Conservation (phyloP, 2,329 filamentous ascomycete species). For the Diplodia corticola region DNA sequence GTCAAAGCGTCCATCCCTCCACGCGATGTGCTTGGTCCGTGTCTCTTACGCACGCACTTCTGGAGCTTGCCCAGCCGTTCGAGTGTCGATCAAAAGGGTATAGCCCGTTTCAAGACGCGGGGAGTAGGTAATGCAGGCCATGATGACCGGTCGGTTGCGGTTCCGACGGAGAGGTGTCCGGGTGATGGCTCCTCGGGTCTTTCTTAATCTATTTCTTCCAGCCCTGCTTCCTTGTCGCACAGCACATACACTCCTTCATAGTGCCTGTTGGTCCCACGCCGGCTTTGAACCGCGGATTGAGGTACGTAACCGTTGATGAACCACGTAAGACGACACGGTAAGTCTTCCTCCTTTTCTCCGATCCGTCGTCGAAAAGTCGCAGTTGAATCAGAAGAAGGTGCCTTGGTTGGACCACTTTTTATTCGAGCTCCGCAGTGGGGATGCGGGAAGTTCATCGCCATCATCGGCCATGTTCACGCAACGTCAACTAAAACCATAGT, state of each 20-base stretch:
- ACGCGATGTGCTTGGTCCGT: not conserved
- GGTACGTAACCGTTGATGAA: not conserved
- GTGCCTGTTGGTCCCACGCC: not conserved
- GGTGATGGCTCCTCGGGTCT: not conserved
- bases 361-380: no score
- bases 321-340: no score
- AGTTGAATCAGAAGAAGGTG: no score
- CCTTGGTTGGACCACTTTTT: not conserved
- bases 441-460: not conserved
- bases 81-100: not conserved
- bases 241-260: not conserved
- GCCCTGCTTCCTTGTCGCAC: not conserved
- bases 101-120: conserved; percentile 13
- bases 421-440: not conserved
- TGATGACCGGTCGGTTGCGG: not conserved
- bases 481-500: not conserved
- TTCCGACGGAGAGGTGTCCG: not conserved
- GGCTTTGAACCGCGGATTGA: no score
- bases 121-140: not conserved
- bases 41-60: not conserved
- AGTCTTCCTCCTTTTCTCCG: no score
- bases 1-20: not conserved
- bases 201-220: not conserved
- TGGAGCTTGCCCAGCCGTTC: not conserved
- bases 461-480: not conserved